Conservation (phyloP, 108 stramenopile genomes). For the Phaeodactylum tricornutum region DNA sequence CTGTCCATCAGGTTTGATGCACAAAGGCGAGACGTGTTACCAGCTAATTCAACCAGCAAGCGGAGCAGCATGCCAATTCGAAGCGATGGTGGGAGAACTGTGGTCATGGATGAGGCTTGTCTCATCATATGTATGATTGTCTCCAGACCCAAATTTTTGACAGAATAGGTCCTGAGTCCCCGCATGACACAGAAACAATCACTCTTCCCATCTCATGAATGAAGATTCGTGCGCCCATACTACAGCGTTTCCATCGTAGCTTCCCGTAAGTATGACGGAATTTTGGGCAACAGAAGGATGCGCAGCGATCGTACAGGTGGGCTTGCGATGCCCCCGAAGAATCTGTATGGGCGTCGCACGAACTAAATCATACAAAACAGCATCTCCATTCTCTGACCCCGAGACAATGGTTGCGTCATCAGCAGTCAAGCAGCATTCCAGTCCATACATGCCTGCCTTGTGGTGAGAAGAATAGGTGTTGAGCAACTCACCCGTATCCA, state of each 20-base stretch:
- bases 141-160: too few relatives aligned
- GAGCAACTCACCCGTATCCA: conserved; percentile 23
- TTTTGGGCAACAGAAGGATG: conserved; percentile 34
- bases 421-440: conserved; percentile 57
- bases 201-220: conserved; percentile 21
- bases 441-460: conserved; percentile 45
- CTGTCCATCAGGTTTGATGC: too few relatives aligned
- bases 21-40: too few relatives aligned
- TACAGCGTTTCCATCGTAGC: conserved; percentile 56
- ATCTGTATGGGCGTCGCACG: conserved; percentile 17
- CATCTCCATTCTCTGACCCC: conserved; percentile 63
- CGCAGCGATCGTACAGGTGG: conserved; percentile 7
- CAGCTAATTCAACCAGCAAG: too few relatives aligned
- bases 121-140: too few relatives aligned
- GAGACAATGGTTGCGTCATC: conserved; percentile 43
- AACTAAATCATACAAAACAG: conserved; percentile 55
- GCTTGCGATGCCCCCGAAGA: conserved; percentile 9
- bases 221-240: conserved; percentile 55
- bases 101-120: too few relatives aligned
- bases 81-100: too few relatives aligned
- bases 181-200: too few relatives aligned
- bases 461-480: conserved; percentile 39
- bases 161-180: too few relatives aligned
- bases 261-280: conserved; percentile 49
- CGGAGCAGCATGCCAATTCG: too few relatives aligned